Percentiles rank a stretch among this genome's conserved stretches.
These are phyloP conservation scores for Neurospora hispaniola DNA, from an alignment of 495 filamentous ascomycete species.

Conservation along the genomic window DNA sequence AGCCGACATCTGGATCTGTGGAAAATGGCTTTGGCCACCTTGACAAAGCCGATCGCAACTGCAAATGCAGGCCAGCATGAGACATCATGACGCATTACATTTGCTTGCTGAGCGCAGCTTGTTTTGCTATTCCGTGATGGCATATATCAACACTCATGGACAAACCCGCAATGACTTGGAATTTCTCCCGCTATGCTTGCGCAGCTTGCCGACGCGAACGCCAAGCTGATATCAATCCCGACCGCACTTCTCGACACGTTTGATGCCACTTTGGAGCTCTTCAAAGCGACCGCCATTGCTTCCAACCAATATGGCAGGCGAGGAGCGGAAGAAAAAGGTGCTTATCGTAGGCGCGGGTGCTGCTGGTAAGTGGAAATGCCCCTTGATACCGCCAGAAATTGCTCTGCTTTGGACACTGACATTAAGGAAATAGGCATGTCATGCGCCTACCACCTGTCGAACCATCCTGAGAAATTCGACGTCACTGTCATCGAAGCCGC, in stretches of 20 bases:
- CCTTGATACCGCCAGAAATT: neutral
- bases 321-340: slow-evolving; percentile 32
- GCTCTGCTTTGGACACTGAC: neutral
- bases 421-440: slow-evolving; percentile 37
- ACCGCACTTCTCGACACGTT: neutral
- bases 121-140: neutral
- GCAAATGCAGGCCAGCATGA: neutral
- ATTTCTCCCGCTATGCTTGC: neutral
- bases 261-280: neutral
- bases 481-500: slow-evolving; percentile 63
- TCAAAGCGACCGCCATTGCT: neutral
- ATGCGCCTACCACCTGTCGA: slow-evolving; percentile 61
- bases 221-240: neutral
- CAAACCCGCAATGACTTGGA: neutral
- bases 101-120: neutral
- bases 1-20: neutral
- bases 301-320: neutral
- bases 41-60: neutral
- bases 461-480: slow-evolving; percentile 63
- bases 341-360: slow-evolving; percentile 55
- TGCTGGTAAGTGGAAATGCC: slow-evolving; percentile 31
- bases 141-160: neutral
- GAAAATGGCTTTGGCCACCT: neutral
- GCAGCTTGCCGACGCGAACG: neutral
- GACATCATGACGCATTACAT: neutral